Evolutionary conservation across 2,329 filamentous ascomycete species (phyloP).

Genomic region (Stagonosporopsis vannaccii): DNA sequence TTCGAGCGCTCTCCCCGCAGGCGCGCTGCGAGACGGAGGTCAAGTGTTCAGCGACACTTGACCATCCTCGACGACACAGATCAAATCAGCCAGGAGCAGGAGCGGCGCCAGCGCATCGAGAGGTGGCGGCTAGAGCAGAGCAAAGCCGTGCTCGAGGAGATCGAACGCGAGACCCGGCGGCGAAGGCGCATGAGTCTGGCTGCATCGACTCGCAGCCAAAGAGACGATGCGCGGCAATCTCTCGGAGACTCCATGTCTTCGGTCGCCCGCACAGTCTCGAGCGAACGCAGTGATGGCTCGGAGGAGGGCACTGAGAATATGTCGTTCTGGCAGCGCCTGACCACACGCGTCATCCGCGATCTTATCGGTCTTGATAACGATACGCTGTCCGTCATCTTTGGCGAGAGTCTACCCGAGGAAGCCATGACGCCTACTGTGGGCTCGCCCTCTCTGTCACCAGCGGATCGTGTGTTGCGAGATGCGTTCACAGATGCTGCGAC

Average conservation of each 20-base stretch:
- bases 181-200: slow-evolving; percentile 70
- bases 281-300: slow-evolving; percentile 44
- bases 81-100: slow-evolving; percentile 66
- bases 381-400: slow-evolving; percentile 84
- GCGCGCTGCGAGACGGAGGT: slow-evolving; percentile 58
- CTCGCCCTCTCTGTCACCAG: slow-evolving; percentile 28
- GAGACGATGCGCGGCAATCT: slow-evolving; percentile 30
- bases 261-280: slow-evolving; percentile 30
- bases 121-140: slow-evolving; percentile 93
- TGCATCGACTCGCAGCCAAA: slow-evolving; percentile 52
- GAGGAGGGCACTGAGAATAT: slow-evolving; percentile 62
- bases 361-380: slow-evolving; percentile 90
- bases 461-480: slow-evolving; percentile 30
- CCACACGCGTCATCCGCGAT: slow-evolving; percentile 84
- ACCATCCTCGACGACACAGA: slow-evolving; percentile 62
- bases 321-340: slow-evolving; percentile 81
- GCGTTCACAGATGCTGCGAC: slow-evolving; percentile 39
- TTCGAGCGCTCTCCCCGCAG: slow-evolving; percentile 84
- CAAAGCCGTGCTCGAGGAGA: slow-evolving; percentile 82
- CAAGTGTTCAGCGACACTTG: slow-evolving; percentile 65
- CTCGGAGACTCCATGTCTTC: slow-evolving; percentile 18
- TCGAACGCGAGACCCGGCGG: slow-evolving; percentile 79
- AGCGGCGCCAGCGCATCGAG: slow-evolving; percentile 85
- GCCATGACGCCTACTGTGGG: slow-evolving; percentile 28
- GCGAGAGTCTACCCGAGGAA: slow-evolving; percentile 71